phyloP scores from a whole-genome alignment of 441 rosid species.

The Erodium moschatum region DNA sequence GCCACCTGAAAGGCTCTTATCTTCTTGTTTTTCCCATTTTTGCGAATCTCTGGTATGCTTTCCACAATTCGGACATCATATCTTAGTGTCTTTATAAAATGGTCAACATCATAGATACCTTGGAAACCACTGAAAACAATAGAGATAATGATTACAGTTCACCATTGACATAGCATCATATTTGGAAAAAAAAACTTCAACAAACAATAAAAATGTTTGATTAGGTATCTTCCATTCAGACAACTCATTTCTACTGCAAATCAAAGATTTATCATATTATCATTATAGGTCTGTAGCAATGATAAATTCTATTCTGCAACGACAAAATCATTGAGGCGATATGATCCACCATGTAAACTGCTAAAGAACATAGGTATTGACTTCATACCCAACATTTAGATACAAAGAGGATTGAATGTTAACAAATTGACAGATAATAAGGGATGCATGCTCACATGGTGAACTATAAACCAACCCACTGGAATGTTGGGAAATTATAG shows the following conservation, averaged over 20 bases:
- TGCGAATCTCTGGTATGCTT: slow-evolving; percentile 71
- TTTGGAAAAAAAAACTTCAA: background rate
- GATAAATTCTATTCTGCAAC: background rate
- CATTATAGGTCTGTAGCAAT: background rate
- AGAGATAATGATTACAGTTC: slow-evolving; percentile 12
- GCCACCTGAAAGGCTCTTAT: slow-evolving; percentile 76
- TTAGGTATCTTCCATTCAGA: background rate
- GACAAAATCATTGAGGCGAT: background rate
- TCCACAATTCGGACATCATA: slow-evolving; percentile 81
- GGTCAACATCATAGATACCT: slow-evolving; percentile 88
- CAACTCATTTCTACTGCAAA: too few relatives aligned
- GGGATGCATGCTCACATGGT: background rate
- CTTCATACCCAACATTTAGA: background rate
- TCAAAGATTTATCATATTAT: too few relatives aligned
- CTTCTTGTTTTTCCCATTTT: slow-evolving; percentile 84
- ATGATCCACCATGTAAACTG: background rate
- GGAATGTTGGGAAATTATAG: background rate
- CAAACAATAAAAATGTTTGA: background rate
- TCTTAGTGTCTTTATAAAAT: slow-evolving; percentile 65
- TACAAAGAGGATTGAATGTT: background rate
- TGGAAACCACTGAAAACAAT: slow-evolving; percentile 65
- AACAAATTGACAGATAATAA: background rate
- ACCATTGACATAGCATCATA: background rate
- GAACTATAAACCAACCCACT: background rate
- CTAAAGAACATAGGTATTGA: background rate